Evolutionary conservation across 2,329 filamentous ascomycete species (phyloP).

Genomic region (Botrytis galanthina): DNA sequence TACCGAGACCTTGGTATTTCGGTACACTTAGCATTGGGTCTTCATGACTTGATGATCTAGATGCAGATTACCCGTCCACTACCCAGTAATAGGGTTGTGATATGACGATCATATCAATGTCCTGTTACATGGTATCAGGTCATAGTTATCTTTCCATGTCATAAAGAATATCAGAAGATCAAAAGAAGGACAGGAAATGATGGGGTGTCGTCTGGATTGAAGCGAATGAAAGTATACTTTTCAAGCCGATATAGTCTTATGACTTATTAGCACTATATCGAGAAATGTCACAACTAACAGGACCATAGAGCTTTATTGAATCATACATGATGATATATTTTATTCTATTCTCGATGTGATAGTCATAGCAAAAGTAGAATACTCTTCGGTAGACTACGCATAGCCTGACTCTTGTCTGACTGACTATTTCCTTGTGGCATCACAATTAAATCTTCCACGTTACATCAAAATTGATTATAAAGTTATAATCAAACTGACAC

Average conservation of each 20-base stretch:
- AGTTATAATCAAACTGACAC: not conserved
- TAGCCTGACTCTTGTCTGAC: not conserved
- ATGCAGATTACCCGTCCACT: not conserved
- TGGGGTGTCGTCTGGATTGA: not conserved
- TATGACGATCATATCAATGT: not conserved
- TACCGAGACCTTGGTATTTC: not conserved
- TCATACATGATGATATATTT: not conserved
- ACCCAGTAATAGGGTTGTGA: not conserved
- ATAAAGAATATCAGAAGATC: not conserved
- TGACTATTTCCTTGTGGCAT: not conserved
- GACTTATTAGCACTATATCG: not conserved
- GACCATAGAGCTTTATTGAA: not conserved
- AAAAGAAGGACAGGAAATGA: not conserved
- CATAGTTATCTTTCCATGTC: not conserved
- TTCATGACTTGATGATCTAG: not conserved
- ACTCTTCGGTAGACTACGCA: not conserved
- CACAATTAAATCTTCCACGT: not conserved
- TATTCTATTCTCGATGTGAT: not conserved
- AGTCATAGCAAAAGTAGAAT: not conserved
- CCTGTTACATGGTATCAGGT: not conserved
- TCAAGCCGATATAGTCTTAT: not conserved
- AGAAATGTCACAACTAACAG: not conserved
- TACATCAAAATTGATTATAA: not conserved
- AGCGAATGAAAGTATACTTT: not conserved
- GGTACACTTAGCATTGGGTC: not conserved